A percentile compares a stretch with the other conserved stretches of the same genome.
phyloP scores from a whole-genome alignment of 148 eudicot species.

The Cornus kousa region DNA sequence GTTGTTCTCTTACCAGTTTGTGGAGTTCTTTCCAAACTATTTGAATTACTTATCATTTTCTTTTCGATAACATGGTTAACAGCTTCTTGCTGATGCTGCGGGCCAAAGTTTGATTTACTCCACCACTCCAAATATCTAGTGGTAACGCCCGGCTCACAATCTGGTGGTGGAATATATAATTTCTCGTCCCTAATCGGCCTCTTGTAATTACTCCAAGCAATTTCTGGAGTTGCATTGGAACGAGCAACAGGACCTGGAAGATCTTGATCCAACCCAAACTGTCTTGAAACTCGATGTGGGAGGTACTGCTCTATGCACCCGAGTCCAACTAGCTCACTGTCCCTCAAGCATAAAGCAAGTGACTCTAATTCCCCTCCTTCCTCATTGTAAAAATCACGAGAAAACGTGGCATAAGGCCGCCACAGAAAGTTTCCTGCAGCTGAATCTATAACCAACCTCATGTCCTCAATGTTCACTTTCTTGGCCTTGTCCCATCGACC shows the following conservation, averaged over 20 bases:
- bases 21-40: neutral
- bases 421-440: too few species aligned
- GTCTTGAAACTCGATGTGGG: conserved; percentile 27
- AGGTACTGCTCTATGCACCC: neutral
- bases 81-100: neutral
- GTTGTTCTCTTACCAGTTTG: too few species aligned
- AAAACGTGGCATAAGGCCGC: too few species aligned
- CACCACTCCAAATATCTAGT: conserved; percentile 2
- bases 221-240: neutral
- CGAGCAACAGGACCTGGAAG: conserved; percentile 8
- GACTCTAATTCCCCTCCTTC: too few species aligned
- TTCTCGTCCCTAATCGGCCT: conserved; percentile 14
- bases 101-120: neutral
- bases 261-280: conserved; percentile 30
- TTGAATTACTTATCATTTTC: too few species aligned
- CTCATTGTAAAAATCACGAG: too few species aligned
- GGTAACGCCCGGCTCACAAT: conserved; percentile 13
- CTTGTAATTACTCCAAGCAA: conserved; percentile 20
- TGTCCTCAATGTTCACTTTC: too few species aligned
- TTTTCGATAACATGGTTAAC: too few species aligned
- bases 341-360: too few species aligned
- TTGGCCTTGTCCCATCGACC: too few species aligned
- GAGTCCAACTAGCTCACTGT: too few species aligned
- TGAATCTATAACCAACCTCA: too few species aligned
- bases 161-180: conserved; percentile 12